Base-by-base conservation (phyloP, 2,329 filamentous ascomycete genomes). In the Juglanconis sp. region DNA sequence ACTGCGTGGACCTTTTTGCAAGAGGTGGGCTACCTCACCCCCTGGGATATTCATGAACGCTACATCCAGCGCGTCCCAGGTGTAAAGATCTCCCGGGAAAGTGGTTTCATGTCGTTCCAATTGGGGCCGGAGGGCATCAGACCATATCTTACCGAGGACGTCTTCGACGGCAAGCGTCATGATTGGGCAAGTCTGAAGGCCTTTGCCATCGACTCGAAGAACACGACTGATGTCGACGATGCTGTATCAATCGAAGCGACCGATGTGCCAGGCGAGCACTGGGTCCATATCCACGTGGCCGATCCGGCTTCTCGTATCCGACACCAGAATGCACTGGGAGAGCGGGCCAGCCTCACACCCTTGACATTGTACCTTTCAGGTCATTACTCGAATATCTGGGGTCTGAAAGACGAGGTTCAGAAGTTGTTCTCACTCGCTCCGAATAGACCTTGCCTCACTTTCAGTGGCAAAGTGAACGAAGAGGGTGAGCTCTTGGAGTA, bases 261-360 rank as follows among this genome's bases (percentile, higher is more conserved):
- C 1, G 73, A 77, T 4, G 76, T 72, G 17, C 63, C 79, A 24
- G 70, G 79, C 54, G 79, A 89, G 65, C 85, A 84, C 68, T 95
- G 91, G 91, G 77, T 94, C 35, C 90, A 92, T 68, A 74, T 92
- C 36, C 91, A 95, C 70, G 82, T 90, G 47, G 91, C 91, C 13
- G 91, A 95, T 68, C 90, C 90, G 8, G 88, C 88, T 2, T 90
- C 91, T 5, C 83, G 84, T 61, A 85, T 95, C 64, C 67, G 76
- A 24, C 83, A 84, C 17, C 77, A 84, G 30, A 84, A 86, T 42
- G 74, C 78, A 8, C 72, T 91, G 7, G 81, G 83, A 38, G 77
- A 82, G 62, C 84, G 85, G 67, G 86, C 90, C 50, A 81, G 87
- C 60, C 77, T 85, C 63, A 78, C 87, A 36, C 78, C 81, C 1